phyloP scores from a whole-genome alignment of 1,284 basidiomycete species.

The Caloboletus inedulis region DNA sequence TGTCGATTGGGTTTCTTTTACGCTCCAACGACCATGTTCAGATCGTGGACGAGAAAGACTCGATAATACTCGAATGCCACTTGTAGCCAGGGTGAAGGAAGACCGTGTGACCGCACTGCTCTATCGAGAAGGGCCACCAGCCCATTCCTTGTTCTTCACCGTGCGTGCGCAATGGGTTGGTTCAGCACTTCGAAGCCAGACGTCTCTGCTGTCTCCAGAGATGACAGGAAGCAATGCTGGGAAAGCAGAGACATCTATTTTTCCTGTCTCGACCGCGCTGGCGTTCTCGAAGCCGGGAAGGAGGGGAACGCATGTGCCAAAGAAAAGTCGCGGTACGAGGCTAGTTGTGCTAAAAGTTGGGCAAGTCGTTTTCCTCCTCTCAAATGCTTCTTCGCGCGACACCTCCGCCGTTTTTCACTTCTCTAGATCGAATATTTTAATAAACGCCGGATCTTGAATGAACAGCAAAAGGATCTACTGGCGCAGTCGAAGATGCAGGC shows the following conservation, averaged over 20 bases:
- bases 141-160: neutral
- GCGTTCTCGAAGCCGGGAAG: constrained; percentile 66
- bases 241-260: constrained; percentile 74
- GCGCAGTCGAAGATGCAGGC: constrained; percentile 54
- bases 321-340: constrained; percentile 54
- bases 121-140: constrained; percentile 1
- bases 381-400: neutral
- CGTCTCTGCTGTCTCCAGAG: constrained; percentile 43
- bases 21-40: constrained; percentile 6
- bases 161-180: constrained; percentile 30
- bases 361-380: constrained; percentile 41
- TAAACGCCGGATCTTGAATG: constrained; percentile 70
- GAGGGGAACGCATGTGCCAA: constrained; percentile 55
- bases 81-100: neutral
- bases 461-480: constrained; percentile 66
- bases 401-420: neutral
- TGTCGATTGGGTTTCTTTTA: neutral
- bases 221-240: constrained; percentile 73
- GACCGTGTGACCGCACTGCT: constrained; percentile 21
- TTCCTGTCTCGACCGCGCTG: constrained; percentile 62
- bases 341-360: constrained; percentile 79
- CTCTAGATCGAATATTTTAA: constrained; percentile 80
- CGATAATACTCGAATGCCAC: neutral
- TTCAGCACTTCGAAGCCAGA: constrained; percentile 35
- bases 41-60: neutral